A percentile compares a stretch with the other conserved stretches of the same genome.
These are phyloP conservation scores for Globisporangium radiosum DNA, from an alignment of 352 stramenopile species.

Conservation along the genomic window DNA sequence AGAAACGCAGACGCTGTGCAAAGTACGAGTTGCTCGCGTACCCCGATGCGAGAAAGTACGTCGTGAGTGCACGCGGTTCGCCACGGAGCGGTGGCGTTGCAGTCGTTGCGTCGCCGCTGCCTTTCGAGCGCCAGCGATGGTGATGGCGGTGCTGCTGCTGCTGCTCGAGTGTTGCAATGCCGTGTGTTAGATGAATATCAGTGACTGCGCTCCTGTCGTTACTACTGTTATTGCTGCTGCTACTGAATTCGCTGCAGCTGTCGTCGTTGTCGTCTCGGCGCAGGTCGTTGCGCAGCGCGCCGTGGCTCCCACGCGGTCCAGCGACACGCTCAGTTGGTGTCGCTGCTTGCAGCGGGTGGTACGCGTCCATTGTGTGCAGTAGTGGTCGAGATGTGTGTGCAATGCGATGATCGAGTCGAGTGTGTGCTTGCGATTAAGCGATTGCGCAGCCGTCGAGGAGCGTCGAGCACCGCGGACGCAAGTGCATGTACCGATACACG, in stretches of 20 bases:
- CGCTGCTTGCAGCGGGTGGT: constrained; percentile 1
- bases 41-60: constrained; percentile 32
- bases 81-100: constrained; percentile 13
- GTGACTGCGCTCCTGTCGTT: neutral
- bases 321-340: neutral
- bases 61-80: constrained; percentile 29
- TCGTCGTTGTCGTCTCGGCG: neutral
- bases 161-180: neutral
- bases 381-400: no score
- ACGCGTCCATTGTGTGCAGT: neutral
- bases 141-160: neutral
- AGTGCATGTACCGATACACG: no score
- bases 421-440: no score
- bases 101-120: no score
- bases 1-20: constrained; percentile 46
- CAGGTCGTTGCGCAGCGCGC: neutral
- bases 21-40: constrained; percentile 82
- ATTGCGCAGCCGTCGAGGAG: no score
- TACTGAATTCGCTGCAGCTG: neutral
- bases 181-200: neutral
- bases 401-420: no score
- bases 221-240: neutral
- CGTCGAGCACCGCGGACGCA: no score
- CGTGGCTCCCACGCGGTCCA: constrained; percentile 1
- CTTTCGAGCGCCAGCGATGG: neutral